Conservation (phyloP, 1,284 basidiomycete species). For the Fomes fomentarius region DNA sequence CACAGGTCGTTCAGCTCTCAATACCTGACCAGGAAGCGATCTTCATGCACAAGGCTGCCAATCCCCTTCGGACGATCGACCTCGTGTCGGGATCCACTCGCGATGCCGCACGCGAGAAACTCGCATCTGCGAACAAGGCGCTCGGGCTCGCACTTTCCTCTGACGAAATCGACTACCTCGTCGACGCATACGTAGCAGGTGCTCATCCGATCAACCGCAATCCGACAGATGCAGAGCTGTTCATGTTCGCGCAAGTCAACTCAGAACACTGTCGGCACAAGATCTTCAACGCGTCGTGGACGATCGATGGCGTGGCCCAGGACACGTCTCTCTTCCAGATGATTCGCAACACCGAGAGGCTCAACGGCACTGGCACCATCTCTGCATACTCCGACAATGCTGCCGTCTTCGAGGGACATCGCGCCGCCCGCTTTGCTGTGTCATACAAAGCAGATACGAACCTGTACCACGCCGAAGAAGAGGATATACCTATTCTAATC, state of each 20-base stretch:
- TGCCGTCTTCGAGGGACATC: constrained; percentile 86
- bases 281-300: constrained; percentile 99
- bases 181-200: constrained; percentile 84
- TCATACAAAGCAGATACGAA: constrained; percentile 40
- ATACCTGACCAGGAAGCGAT: constrained; percentile 65
- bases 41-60: constrained; percentile 74
- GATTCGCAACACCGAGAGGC: constrained; percentile 96
- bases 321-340: constrained; percentile 91
- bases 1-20: constrained; percentile 71
- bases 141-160: constrained; percentile 90
- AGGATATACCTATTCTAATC: constrained; percentile 90
- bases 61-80: constrained; percentile 74
- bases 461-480: constrained; percentile 60
- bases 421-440: constrained; percentile 83
- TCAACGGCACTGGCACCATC: constrained; percentile 79
- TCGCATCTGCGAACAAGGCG: constrained; percentile 80
- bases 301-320: constrained; percentile 74
- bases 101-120: constrained; percentile 52
- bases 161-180: constrained; percentile 93
- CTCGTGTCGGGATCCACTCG: constrained; percentile 42
- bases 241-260: constrained; percentile 99
- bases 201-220: constrained; percentile 68
- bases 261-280: constrained; percentile 99
- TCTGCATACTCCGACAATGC: constrained; percentile 99
- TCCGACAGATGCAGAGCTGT: constrained; percentile 97